phyloP scores from a whole-genome alignment of 495 filamentous ascomycete species.

The Aspergillus heteromorphus region DNA sequence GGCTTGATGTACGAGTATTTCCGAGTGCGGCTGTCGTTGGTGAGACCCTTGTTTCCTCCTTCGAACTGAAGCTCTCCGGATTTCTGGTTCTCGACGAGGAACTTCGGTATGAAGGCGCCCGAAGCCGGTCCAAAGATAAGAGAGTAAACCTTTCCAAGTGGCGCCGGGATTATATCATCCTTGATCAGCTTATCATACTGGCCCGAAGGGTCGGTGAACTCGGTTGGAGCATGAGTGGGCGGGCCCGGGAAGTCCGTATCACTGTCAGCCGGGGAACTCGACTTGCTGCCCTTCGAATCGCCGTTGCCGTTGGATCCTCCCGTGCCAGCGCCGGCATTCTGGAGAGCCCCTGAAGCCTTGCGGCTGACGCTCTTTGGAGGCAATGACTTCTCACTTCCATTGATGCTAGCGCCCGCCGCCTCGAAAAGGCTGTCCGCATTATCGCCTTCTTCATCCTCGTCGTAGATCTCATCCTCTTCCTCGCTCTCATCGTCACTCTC shows the following conservation, averaged over 20 bases:
- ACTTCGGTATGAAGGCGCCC: slow-evolving; percentile 74
- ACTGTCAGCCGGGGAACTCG: slow-evolving; percentile 40
- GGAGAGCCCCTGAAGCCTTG: slow-evolving; percentile 60
- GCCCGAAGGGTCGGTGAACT: slow-evolving; percentile 66
- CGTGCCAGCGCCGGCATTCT: slow-evolving; percentile 33
- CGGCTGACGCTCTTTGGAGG: slow-evolving; percentile 53
- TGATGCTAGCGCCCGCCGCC: slow-evolving; percentile 52
- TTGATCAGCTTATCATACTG: slow-evolving; percentile 83
- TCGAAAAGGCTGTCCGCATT: slow-evolving; percentile 55
- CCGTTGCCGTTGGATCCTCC: slow-evolving; percentile 27
- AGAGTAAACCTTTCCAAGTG: slow-evolving; percentile 86
- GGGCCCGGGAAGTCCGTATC: slow-evolving; percentile 79
- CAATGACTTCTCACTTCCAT: slow-evolving; percentile 53
- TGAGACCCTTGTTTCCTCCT: slow-evolving; percentile 73
- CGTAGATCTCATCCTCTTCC: slow-evolving; percentile 71
- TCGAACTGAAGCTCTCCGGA: slow-evolving; percentile 76
- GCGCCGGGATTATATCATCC: slow-evolving; percentile 81
- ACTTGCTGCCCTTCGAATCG: slow-evolving; percentile 50
- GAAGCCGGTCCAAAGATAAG: slow-evolving; percentile 80
- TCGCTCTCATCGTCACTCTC: slow-evolving; percentile 54
- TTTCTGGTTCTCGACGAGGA: slow-evolving; percentile 81
- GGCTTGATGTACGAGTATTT: slow-evolving; percentile 90
- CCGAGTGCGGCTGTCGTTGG: slow-evolving; percentile 64
- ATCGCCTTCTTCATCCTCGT: slow-evolving; percentile 64
- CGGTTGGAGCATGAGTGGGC: slow-evolving; percentile 73